Evolutionary conservation across 257 asterid genomes (phyloP), one percentile per base, ranked within the genome.

Genomic region (Rhazya stricta): DNA sequence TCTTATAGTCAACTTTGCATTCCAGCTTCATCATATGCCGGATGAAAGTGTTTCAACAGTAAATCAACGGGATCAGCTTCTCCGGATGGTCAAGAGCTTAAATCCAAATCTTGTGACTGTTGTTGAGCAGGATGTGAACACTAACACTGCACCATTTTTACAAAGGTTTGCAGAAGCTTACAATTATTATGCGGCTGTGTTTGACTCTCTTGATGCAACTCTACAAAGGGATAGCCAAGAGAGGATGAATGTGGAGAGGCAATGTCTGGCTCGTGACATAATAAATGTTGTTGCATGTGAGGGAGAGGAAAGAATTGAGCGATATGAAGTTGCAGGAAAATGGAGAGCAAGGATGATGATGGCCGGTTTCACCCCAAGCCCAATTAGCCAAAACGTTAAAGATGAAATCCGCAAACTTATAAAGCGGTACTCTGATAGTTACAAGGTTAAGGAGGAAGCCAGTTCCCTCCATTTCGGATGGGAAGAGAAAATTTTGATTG

Each of bases 21-120:
- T 94, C 81, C 99, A 92, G 93, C 97, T 94, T 74, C 99, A 94
- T 85, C 99, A 94, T 89, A 78, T 92, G 89, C 99, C 97, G 0
- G 97, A 94, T 68, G 99, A 94, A 86, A 94, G 97, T 32, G 99
- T 92, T 6, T 92, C 97, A 0, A 90, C 91, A 0, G 85, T 85
- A 25, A 94, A 92, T 68, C 81, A 88, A 11, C 87, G 99, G 3
- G 99, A 92, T 81, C 97, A 83, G 78, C 97, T 94, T 74, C 91
- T 94, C 25, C 88, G 96, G 29, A 94, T 94, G 99, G 92, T 94
- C 11, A 94, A 92, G 78, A 77, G 96, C 82, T 78, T 94, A 68
- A 83, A 83, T 12, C 98, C 97, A 5, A 94, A 89, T 63, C 89
- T 90, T 1, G 98, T 92, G 1, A 94, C 99, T 2, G 86, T 94